Percentiles rank a stretch among this genome's conserved stretches.
Evolutionary conservation across 768 basidiomycete genomes (phyloP).

Genomic region (Crassisporium funariophilum): DNA sequence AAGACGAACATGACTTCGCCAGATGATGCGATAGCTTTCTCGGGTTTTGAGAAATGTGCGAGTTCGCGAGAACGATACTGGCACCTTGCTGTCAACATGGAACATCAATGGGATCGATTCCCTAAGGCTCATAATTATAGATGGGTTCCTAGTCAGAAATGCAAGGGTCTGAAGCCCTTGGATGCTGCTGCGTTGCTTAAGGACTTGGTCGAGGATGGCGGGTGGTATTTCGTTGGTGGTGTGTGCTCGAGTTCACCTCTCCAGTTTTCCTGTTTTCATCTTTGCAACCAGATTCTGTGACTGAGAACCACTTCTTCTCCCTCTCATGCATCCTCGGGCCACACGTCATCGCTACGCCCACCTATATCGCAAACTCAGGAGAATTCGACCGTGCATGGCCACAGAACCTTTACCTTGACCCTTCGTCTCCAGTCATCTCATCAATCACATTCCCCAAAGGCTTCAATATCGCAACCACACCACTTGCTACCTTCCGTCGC

Average conservation of each 20-base stretch:
- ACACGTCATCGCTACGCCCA: slow-evolving; percentile 66
- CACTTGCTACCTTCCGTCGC: slow-evolving; percentile 66
- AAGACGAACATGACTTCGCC: background rate
- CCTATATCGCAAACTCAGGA: slow-evolving; percentile 53
- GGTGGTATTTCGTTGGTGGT: slow-evolving; percentile 72
- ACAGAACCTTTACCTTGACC: slow-evolving; percentile 63
- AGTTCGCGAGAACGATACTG: background rate
- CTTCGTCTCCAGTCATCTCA: slow-evolving; percentile 50
- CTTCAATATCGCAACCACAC: slow-evolving; percentile 59
- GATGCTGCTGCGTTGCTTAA: slow-evolving; percentile 46
- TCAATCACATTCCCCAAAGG: slow-evolving; percentile 46
- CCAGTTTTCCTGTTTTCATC: background rate
- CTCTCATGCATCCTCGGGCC: slow-evolving; percentile 67
- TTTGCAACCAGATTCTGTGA: slow-evolving; percentile 55
- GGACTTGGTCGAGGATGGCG: slow-evolving; percentile 65
- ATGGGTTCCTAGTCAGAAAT: slow-evolving; percentile 53
- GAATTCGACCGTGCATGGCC: slow-evolving; percentile 69
- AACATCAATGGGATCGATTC: slow-evolving; percentile 51
- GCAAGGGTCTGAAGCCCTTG: slow-evolving; percentile 42
- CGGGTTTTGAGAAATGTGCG: background rate
- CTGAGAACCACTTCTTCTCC: slow-evolving; percentile 76
- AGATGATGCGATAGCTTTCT: background rate
- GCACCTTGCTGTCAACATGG: slow-evolving; percentile 49
- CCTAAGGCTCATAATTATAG: slow-evolving; percentile 52
- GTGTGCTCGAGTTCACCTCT: background rate